Base-by-base conservation (phyloP, 371 early-diverging fungal species). In the Blakeslea trispora region DNA sequence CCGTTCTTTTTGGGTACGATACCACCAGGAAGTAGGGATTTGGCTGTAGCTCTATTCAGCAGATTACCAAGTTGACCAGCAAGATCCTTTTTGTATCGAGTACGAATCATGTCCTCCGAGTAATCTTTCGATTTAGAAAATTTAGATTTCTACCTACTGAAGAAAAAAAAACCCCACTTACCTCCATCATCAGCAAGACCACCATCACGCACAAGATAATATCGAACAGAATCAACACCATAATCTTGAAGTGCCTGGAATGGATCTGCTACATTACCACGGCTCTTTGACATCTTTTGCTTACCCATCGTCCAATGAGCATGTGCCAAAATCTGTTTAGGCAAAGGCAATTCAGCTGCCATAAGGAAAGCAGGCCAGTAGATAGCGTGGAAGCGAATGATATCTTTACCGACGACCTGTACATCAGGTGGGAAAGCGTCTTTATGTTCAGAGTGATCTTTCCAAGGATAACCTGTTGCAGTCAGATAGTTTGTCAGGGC, bases 301-400 rank as follows among this genome's bases (percentile, higher is more conserved):
- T 84, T 81, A 22, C 78, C 77, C 79, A 89, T 85, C 0, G 95
- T 92, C 96, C 96, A 97, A 69, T 97, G 98, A 17, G 93, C 93
- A 57, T 98, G 97, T 1, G 92, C 90, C 24, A 96, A 58, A 53
- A 98, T 91, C 34, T 81, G 81, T 35, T 79, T 71, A 1, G 97
- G 97, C 18, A 89, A 71, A 0, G 87, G 87, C 23, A 96, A 67
- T 0, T 76, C 84, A 5, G 92, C 91, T 0, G 96, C 97, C 84
- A 97, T 83, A 50, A 96, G 68, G 59, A 98, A 91, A 0, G 96
- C 96, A 0, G 96, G 96, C 95, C 96, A 97, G 64, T 92, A 96
- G 17, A 97, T 87, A 0, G 94, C 92, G 68, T 98, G 98, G 72
- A 97, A 97, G 45, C 90, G 84, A 48, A 95, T 57, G 72, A 97